These are phyloP conservation scores for Penicillium subrubescens DNA, from an alignment of 495 filamentous ascomycete species.

Conservation along the genomic window DNA sequence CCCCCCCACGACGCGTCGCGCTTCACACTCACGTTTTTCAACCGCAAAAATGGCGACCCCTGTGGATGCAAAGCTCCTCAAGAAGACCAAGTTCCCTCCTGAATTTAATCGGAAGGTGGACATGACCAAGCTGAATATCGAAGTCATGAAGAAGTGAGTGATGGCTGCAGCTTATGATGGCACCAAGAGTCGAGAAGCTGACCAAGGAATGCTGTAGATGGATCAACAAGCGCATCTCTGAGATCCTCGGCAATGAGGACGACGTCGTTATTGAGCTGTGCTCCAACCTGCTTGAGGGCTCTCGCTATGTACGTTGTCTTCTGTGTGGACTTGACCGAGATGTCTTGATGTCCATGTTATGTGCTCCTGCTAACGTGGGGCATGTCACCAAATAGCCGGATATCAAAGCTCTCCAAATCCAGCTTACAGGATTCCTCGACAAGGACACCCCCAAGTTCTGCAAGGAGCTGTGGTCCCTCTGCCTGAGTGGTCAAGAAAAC, in stretches of 20 bases:
- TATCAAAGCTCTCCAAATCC: conserved; percentile 91
- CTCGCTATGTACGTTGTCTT: conserved; percentile 66
- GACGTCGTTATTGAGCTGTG: conserved; percentile 93
- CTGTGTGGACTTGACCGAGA: conserved; percentile 5
- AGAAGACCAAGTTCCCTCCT: conserved; percentile 87
- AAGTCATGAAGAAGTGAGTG: conserved; percentile 92
- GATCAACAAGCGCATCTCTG: conserved; percentile 84
- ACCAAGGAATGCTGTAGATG: conserved; percentile 59
- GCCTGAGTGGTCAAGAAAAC: conserved; percentile 85
- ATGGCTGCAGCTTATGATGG: conserved; percentile 13
- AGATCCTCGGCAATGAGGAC: conserved; percentile 87
- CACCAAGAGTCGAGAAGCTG: background rate
- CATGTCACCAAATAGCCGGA: conserved; percentile 67
- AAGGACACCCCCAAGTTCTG: conserved; percentile 91
- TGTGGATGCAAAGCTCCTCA: conserved; percentile 84
- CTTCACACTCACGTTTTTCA: background rate
- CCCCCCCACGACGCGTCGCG: background rate
- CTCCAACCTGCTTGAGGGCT: conserved; percentile 82
- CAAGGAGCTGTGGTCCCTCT: conserved; percentile 89
- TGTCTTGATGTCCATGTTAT: background rate
- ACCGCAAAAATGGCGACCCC: conserved; percentile 63
- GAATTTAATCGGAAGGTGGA: conserved; percentile 97
- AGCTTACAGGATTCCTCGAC: conserved; percentile 91
- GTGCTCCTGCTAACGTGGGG: conserved; percentile 13
- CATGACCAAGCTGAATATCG: conserved; percentile 93